A percentile compares a stretch with the other conserved stretches of the same genome.
Conservation (phyloP, 176 grass and related monocot species). For the Eremochloa ophiuroides region DNA sequence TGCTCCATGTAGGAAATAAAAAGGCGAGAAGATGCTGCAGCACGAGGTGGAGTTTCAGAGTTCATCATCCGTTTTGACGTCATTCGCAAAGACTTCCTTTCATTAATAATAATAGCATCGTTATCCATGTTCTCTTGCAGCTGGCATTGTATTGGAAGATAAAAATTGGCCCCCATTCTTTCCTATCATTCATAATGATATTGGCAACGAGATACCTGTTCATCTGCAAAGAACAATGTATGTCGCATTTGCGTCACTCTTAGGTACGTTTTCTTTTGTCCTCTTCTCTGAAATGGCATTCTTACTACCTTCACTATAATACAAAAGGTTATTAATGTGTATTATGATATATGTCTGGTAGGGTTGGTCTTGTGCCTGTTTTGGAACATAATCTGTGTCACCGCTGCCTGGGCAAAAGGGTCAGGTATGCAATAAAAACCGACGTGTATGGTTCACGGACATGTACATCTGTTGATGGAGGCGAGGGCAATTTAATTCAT, state of each 20-base stretch:
- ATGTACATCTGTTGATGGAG: not conserved
- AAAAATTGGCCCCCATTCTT: conserved; percentile 84
- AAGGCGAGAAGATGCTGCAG: conserved; percentile 54
- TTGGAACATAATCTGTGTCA: conserved; percentile 67
- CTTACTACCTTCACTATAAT: not conserved
- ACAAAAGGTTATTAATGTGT: not conserved
- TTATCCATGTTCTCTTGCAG: conserved; percentile 29
- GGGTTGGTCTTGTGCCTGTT: conserved; percentile 54
- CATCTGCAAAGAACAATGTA: conserved; percentile 58
- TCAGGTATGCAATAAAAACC: conserved; percentile 26
- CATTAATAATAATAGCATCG: not conserved
- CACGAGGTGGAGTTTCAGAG: conserved; percentile 27
- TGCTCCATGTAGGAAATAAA: conserved; percentile 43
- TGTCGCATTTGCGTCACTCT: conserved; percentile 58
- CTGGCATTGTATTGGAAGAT: conserved; percentile 53
- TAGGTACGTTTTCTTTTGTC: conserved; percentile 35
- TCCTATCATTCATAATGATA: conserved; percentile 75
- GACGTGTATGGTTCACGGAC: not conserved
- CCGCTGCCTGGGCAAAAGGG: conserved; percentile 64
- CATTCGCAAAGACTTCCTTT: not conserved
- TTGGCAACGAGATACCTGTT: conserved; percentile 67
- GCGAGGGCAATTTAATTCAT: not conserved
- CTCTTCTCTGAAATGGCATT: not conserved
- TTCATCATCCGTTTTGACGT: not conserved
- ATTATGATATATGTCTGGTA: not conserved